Conservation (phyloP, 139 green algal genomes). For the Micromonas pusilla region DNA sequence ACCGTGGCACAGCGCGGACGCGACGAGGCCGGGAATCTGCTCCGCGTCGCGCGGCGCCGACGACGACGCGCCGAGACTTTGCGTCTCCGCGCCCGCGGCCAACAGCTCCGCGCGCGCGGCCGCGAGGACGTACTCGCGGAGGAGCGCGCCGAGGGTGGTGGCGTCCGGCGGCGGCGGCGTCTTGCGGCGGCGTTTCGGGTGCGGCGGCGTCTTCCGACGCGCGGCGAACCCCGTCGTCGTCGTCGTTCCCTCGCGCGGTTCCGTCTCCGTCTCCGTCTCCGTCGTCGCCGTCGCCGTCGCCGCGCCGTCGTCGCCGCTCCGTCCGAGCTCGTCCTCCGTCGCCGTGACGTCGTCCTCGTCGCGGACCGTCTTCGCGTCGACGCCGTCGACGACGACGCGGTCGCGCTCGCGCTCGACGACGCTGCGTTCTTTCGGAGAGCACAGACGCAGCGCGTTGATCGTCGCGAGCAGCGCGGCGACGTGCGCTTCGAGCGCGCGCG, state of each 20-base stretch:
- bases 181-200: background rate
- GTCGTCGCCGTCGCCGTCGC: background rate
- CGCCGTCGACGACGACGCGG: background rate
- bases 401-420: background rate
- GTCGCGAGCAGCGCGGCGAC: background rate
- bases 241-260: background rate
- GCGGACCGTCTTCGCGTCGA: background rate
- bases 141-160: background rate
- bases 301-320: background rate
- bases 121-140: slow-evolving; percentile 2
- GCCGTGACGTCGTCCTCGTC: background rate
- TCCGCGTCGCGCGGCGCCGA: background rate
- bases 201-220: background rate
- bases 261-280: too few relatives aligned
- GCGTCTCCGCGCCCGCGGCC: background rate
- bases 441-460: background rate
- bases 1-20: background rate
- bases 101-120: slow-evolving; percentile 10
- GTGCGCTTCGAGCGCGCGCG: background rate
- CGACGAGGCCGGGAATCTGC: background rate
- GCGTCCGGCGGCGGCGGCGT: background rate
- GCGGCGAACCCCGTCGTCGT: background rate
- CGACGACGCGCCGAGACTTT: background rate
- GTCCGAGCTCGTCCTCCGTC: too few relatives aligned
- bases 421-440: too few relatives aligned